Evolutionary conservation across 306 rosid species (phyloP).

Genomic region (Prunus kanzakura): DNA sequence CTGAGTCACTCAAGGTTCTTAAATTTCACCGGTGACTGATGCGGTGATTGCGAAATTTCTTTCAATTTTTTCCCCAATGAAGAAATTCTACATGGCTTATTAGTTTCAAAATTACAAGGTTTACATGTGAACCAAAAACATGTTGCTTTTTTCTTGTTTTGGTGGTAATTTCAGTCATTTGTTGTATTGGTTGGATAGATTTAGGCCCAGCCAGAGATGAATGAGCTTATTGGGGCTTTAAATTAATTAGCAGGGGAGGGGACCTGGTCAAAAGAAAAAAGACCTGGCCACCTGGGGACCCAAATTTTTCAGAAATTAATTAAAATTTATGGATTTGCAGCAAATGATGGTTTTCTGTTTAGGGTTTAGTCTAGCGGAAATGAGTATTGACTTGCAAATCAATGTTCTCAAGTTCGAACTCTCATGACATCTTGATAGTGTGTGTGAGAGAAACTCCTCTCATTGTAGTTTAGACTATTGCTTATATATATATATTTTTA

Average conservation of each 20-base stretch:
- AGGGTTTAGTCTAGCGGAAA: too few relatives aligned
- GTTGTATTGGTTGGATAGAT: background rate
- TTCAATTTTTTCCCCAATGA: background rate
- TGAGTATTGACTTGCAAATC: too few relatives aligned
- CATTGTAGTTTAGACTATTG: too few relatives aligned
- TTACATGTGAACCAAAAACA: background rate
- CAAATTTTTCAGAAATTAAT: background rate
- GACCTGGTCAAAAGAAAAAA: background rate
- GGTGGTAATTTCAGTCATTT: background rate
- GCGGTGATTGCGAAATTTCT: conserved; percentile 40
- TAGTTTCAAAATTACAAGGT: background rate
- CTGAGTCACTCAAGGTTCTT: background rate
- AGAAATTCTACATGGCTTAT: background rate
- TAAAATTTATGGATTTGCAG: background rate
- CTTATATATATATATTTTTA: too few relatives aligned
- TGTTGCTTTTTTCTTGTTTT: background rate
- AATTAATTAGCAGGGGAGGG: background rate
- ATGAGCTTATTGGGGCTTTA: background rate
- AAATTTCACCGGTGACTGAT: conserved; percentile 21
- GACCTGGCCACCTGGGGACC: background rate
- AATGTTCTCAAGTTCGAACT: too few relatives aligned
- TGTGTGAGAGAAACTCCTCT: too few relatives aligned
- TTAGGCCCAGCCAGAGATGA: background rate
- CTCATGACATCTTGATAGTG: accelerated
- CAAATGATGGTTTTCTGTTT: background rate